phyloP scores from a whole-genome alignment of 2,329 filamentous ascomycete species.

The Alternaria sp. region DNA sequence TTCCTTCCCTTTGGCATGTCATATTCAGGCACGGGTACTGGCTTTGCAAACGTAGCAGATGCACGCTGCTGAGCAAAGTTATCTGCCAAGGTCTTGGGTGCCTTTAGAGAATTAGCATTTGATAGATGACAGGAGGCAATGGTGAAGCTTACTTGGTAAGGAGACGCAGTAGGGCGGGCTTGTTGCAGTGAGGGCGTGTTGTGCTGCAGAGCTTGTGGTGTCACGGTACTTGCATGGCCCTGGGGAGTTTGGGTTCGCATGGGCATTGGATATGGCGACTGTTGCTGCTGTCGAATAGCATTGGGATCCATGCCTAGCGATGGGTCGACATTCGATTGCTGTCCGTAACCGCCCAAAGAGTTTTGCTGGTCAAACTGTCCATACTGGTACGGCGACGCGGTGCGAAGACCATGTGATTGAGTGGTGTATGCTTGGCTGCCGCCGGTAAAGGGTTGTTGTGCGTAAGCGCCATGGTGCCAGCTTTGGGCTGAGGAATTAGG shows the following conservation, averaged over 20 bases:
- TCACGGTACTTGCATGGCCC: conserved; percentile 32
- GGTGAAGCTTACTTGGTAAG: conserved; percentile 39
- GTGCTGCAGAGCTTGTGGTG: conserved; percentile 42
- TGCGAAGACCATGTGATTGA: conserved; percentile 31
- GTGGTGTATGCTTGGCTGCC: conserved; percentile 31
- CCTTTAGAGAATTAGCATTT: conserved; percentile 27
- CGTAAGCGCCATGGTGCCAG: conserved; percentile 38
- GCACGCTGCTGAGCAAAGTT: conserved; percentile 31
- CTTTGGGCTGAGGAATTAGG: conserved; percentile 21
- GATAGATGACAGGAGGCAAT: neutral
- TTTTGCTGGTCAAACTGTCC: conserved; percentile 37
- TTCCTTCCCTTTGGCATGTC: conserved; percentile 44
- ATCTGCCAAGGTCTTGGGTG: conserved; percentile 36
- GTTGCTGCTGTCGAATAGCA: conserved; percentile 37
- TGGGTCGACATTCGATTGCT: conserved; percentile 37
- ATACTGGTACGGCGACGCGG: conserved; percentile 43
- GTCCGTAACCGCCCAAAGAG: conserved; percentile 30
- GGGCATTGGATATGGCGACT: conserved; percentile 39
- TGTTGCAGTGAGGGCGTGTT: conserved; percentile 23
- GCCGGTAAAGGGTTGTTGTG: conserved; percentile 35
- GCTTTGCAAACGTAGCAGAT: conserved; percentile 23
- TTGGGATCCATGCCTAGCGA: conserved; percentile 32
- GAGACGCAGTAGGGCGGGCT: conserved; percentile 24
- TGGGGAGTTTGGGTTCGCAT: conserved; percentile 31
- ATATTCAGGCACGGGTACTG: conserved; percentile 37